Evolutionary conservation across 352 stramenopile species (phyloP).

Genomic region (Pythium dissotocum): DNA sequence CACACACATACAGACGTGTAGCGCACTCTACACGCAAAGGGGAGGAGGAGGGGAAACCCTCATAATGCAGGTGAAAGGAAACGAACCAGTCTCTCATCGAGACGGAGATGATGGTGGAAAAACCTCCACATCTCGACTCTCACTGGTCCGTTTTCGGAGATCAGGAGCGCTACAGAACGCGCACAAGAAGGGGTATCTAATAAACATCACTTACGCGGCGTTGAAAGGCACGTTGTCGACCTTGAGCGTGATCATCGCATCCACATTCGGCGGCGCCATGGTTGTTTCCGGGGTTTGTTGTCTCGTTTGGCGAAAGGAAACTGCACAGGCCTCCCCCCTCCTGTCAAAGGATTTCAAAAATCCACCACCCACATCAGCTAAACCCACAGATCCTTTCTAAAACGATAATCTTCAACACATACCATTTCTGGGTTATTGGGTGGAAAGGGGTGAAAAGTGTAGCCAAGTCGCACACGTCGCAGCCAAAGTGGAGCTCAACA

Average conservation of each 20-base stretch:
- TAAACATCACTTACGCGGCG: constrained; percentile 46
- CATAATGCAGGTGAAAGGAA: neutral
- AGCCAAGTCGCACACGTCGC: neutral
- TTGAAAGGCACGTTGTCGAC: constrained; percentile 88
- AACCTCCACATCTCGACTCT: neutral
- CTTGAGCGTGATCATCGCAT: constrained; percentile 87
- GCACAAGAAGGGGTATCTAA: constrained; percentile 13
- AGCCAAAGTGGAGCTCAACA: too few relatives aligned
- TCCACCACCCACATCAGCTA: neutral
- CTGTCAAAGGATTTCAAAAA: constrained; percentile 5
- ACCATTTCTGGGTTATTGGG: neutral
- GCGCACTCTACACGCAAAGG: neutral
- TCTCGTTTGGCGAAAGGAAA: constrained; percentile 9
- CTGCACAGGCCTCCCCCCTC: neutral
- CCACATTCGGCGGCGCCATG: constrained; percentile 78
- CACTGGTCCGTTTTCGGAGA: constrained; percentile 12
- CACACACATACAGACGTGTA: neutral
- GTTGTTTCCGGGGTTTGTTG: constrained; percentile 18
- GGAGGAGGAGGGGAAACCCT: neutral
- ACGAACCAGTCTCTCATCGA: constrained; percentile 6
- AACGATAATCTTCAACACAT: neutral
- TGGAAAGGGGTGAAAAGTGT: neutral
- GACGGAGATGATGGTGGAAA: neutral
- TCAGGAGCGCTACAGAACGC: constrained; percentile 20
- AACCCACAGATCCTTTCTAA: neutral